A percentile compares a stretch with the other conserved stretches of the same genome.
These are phyloP conservation scores for Beta lomatogona DNA, from an alignment of 179 eudicot species.

Conservation along the genomic window DNA sequence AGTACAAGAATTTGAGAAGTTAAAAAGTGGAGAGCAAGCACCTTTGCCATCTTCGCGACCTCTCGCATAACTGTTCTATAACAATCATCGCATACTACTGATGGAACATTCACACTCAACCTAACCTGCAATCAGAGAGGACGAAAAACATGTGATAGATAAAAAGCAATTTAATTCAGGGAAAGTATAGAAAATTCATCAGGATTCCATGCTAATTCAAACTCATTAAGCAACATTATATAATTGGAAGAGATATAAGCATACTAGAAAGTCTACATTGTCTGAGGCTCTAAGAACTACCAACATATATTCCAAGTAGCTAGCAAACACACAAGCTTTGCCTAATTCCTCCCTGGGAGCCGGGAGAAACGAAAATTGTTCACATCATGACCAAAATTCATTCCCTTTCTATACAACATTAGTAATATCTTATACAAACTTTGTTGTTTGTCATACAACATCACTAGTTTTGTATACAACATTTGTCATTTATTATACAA, in stretches of 20 bases:
- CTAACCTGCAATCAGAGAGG: conserved; percentile 51
- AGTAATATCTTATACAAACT: too few species aligned
- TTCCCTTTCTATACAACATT: too few species aligned
- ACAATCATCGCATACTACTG: conserved; percentile 79
- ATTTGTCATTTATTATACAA: too few species aligned
- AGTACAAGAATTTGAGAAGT: neutral
- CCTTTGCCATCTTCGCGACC: conserved; percentile 74
- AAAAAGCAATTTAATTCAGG: neutral
- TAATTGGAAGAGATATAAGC: neutral
- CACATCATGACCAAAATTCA: too few species aligned
- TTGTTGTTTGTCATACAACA: too few species aligned
- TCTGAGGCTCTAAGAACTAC: neutral
- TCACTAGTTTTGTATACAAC: too few species aligned
- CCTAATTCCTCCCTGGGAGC: too few species aligned
- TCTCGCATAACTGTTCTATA: conserved; percentile 64
- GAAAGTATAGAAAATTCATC: neutral
- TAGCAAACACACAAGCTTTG: too few species aligned
- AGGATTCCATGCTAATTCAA: neutral
- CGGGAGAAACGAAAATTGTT: too few species aligned
- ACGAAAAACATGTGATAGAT: neutral
- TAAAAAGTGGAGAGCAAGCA: conserved; percentile 30
- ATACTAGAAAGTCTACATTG: neutral
- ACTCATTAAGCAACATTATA: neutral
- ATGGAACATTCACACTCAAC: conserved; percentile 81
- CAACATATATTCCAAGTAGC: too few species aligned